phyloP scores from a whole-genome alignment of 2,329 filamentous ascomycete species.

The Aspergillus carbonarius region DNA sequence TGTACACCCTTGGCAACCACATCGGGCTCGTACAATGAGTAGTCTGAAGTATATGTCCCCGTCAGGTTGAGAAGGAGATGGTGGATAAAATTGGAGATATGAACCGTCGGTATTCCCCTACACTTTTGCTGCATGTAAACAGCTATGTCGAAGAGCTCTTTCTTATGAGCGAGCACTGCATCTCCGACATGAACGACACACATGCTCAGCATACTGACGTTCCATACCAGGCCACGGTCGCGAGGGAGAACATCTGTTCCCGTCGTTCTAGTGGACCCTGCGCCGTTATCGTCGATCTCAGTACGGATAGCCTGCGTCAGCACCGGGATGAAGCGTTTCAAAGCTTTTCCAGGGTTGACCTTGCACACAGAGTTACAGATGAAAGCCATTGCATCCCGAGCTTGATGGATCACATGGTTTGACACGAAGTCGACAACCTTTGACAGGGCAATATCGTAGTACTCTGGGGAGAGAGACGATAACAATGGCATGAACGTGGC shows the following conservation, averaged over 20 bases:
- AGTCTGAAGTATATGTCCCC: slow-evolving; percentile 89
- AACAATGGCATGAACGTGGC: slow-evolving; percentile 89
- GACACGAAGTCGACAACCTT: slow-evolving; percentile 91
- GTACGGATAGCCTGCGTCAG: slow-evolving; percentile 88
- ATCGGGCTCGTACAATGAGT: slow-evolving; percentile 79
- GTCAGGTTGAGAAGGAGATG: slow-evolving; percentile 93
- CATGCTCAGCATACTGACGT: slow-evolving; percentile 96
- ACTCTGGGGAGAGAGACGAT: slow-evolving; percentile 83
- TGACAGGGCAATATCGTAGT: slow-evolving; percentile 87
- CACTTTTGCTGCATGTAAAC: slow-evolving; percentile 96
- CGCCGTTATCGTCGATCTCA: slow-evolving; percentile 95
- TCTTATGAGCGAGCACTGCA: slow-evolving; percentile 83
- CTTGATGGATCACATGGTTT: slow-evolving; percentile 94
- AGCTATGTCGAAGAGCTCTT: slow-evolving; percentile 86
- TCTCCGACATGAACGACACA: slow-evolving; percentile 93
- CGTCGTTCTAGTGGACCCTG: slow-evolving; percentile 89
- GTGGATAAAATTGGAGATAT: slow-evolving; percentile 97
- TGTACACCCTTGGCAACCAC: slow-evolving; percentile 70
- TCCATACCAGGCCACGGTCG: slow-evolving; percentile 92
- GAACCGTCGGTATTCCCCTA: slow-evolving; percentile 87
- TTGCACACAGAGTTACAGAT: slow-evolving; percentile 97
- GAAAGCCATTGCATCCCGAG: slow-evolving; percentile 96
- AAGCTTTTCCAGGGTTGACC: slow-evolving; percentile 87
- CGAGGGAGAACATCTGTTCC: slow-evolving; percentile 90
- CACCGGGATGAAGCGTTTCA: slow-evolving; percentile 88